phyloP scores from a whole-genome alignment of 306 rosid genomes.

The Trifolium pratense region DNA sequence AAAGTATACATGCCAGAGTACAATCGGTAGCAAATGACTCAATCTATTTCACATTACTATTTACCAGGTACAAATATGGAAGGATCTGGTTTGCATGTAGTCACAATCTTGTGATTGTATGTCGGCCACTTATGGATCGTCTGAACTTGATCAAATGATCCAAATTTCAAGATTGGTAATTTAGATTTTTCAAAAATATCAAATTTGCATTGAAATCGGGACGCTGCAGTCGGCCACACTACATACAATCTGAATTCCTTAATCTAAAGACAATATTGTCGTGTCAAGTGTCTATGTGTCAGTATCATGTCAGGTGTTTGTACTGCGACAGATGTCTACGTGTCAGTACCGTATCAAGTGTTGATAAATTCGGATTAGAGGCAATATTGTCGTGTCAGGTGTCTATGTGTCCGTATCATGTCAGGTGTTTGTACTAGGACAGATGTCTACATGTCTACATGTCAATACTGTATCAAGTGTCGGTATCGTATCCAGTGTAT shows the following conservation, averaged over 20 bases:
- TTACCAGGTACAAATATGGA: not conserved
- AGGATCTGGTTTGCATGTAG: not conserved
- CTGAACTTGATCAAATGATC: not conserved
- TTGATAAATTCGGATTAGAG: not conserved
- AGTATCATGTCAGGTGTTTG: no score
- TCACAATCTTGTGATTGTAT: not conserved
- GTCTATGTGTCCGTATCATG: not conserved
- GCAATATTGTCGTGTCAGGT: no score
- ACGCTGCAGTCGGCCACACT: not conserved
- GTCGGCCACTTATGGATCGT: not conserved
- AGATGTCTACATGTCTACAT: not conserved
- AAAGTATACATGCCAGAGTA: slow-evolving; percentile 1
- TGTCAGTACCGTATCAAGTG: no score
- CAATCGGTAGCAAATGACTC: slow-evolving; percentile 2
- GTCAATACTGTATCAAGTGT: not conserved
- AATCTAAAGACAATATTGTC: not conserved
- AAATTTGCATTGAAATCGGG: not conserved
- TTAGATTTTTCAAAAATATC: not conserved
- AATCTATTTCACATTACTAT: slow-evolving; percentile 2
- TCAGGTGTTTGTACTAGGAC: not conserved
- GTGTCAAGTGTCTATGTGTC: no score
- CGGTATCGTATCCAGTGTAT: not conserved
- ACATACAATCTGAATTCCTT: not conserved
- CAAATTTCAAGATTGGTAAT: not conserved
- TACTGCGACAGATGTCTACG: no score